phyloP scores from a whole-genome alignment of 1,284 basidiomycete genomes.

The Coriolopsis trogii region DNA sequence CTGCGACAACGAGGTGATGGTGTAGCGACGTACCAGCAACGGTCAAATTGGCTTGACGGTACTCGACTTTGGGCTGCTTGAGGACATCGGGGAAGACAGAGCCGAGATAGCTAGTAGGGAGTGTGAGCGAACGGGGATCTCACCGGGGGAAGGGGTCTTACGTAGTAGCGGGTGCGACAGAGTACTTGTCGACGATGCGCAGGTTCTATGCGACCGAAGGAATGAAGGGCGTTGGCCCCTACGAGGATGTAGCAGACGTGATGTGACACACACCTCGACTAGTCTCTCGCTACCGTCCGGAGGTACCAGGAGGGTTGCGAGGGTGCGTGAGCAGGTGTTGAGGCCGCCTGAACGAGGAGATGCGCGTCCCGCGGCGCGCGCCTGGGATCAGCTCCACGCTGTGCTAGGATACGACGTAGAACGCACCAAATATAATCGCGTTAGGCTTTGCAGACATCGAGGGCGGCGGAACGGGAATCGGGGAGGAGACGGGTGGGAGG shows the following conservation, averaged over 20 bases:
- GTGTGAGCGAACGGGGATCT: slow-evolving; percentile 11
- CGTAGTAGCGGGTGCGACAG: slow-evolving; percentile 85
- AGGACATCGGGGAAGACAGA: slow-evolving; percentile 74
- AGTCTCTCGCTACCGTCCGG: slow-evolving; percentile 59
- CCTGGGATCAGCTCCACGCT: slow-evolving; percentile 10
- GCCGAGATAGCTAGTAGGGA: slow-evolving; percentile 72
- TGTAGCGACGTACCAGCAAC: slow-evolving; percentile 54
- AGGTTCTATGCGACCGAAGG: slow-evolving; percentile 55
- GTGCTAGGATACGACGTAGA: slow-evolving; percentile 13
- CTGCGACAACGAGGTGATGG: slow-evolving; percentile 2
- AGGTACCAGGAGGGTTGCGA: slow-evolving; percentile 66
- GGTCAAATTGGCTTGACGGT: slow-evolving; percentile 82
- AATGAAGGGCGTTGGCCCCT: slow-evolving; percentile 4
- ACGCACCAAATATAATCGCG: slow-evolving; percentile 80
- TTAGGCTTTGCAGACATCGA: slow-evolving; percentile 58
- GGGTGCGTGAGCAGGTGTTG: slow-evolving; percentile 72
- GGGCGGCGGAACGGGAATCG: slow-evolving; percentile 9
- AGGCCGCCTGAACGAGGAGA: slow-evolving; percentile 72
- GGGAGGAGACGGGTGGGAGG: slow-evolving; percentile 10
- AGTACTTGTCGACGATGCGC: slow-evolving; percentile 86
- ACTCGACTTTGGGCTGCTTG: slow-evolving; percentile 70
- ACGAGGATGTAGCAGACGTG: background rate
- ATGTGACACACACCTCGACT: slow-evolving; percentile 62
- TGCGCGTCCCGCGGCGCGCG: slow-evolving; percentile 16
- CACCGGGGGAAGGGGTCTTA: slow-evolving; percentile 41